Evolutionary conservation across 352 stramenopile genomes (phyloP).

Genomic region (Peronospora destructor): DNA sequence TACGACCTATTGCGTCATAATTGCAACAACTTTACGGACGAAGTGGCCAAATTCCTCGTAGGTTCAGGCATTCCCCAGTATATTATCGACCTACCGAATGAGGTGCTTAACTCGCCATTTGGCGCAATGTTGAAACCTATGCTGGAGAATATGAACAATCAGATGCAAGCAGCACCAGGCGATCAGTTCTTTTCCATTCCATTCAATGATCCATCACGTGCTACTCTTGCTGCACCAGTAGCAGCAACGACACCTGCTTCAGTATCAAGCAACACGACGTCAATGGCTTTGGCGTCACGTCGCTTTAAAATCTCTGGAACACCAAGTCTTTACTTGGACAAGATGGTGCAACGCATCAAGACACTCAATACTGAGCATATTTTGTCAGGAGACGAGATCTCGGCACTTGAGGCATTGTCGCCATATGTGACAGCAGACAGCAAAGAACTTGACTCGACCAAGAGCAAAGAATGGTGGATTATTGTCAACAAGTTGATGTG

Average conservation of each 20-base stretch:
- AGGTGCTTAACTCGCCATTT: constrained; percentile 85
- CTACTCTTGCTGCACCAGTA: constrained; percentile 11
- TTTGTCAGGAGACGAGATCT: constrained; percentile 30
- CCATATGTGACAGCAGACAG: constrained; percentile 17
- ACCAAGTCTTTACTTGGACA: constrained; percentile 42
- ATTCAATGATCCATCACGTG: constrained; percentile 57
- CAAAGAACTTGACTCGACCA: constrained; percentile 12
- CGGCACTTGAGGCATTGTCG: constrained; percentile 26
- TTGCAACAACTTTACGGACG: constrained; percentile 96
- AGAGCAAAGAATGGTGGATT: constrained; percentile 34
- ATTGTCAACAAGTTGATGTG: constrained; percentile 41
- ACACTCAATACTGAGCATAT: constrained; percentile 26
- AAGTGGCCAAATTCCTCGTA: constrained; percentile 85
- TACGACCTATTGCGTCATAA: constrained; percentile 94
- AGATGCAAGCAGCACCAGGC: constrained; percentile 49
- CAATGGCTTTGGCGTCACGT: constrained; percentile 27
- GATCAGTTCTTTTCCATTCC: constrained; percentile 58
- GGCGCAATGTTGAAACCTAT: constrained; percentile 79
- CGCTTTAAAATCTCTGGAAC: constrained; percentile 51
- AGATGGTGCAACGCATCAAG: constrained; percentile 39
- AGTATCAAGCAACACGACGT: neutral
- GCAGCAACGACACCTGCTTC: neutral
- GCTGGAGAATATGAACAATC: constrained; percentile 78
- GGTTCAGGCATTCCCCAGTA: constrained; percentile 82
- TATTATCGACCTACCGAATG: constrained; percentile 86